Percentiles rank a stretch among this genome's conserved stretches.
phyloP scores from a whole-genome alignment of 1,284 basidiomycete species.

The Phlebopus sp. region DNA sequence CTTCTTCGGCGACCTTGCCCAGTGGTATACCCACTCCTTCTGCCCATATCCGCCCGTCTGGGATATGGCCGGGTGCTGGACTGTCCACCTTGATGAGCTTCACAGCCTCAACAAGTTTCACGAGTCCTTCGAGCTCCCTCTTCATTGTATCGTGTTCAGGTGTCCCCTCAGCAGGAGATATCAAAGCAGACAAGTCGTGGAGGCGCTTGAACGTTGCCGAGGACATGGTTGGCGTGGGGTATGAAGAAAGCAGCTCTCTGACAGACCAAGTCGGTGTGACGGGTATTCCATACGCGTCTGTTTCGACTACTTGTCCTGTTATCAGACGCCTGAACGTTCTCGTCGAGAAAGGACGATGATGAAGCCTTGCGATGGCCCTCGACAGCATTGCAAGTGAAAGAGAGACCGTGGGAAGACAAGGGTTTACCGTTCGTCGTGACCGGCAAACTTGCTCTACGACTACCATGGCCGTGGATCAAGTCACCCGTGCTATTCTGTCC shows the following conservation, averaged over 20 bases:
- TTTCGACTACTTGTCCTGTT: conserved; percentile 22
- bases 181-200: conserved; percentile 67
- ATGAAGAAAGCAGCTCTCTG: conserved; percentile 67
- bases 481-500: conserved; percentile 46
- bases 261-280: conserved; percentile 72
- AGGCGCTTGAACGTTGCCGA: conserved; percentile 54
- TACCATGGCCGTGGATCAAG: conserved; percentile 24
- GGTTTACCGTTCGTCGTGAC: too few species aligned
- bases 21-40: conserved; percentile 37
- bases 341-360: conserved; percentile 9
- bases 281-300: conserved; percentile 63
- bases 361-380: conserved; percentile 5
- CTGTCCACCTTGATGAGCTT: conserved; percentile 52
- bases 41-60: conserved; percentile 46
- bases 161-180: conserved; percentile 57
- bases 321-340: conserved; percentile 2
- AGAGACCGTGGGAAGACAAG: conserved; percentile 22
- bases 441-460: too few species aligned
- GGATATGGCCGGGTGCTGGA: conserved; percentile 27
- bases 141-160: conserved; percentile 48
- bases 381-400: not conserved
- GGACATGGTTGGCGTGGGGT: conserved; percentile 62
- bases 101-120: conserved; percentile 75
- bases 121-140: conserved; percentile 61
- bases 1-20: conserved; percentile 12